A percentile compares a stretch with the other conserved stretches of the same genome.
Conservation (phyloP, 257 asterid species). For the Plantago major region DNA sequence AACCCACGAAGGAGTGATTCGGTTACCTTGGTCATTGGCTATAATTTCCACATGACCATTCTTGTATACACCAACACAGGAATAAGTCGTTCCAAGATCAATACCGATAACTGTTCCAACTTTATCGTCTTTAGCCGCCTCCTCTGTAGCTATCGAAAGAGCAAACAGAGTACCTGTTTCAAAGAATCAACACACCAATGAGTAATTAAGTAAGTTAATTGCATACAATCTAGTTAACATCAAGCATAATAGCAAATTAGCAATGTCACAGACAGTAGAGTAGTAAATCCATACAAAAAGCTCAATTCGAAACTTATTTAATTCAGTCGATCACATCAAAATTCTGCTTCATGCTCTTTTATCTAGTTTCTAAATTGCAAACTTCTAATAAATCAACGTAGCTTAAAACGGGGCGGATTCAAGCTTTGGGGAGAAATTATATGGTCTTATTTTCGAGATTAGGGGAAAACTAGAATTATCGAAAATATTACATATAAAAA, state of each 20-base stretch:
- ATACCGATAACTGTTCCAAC: conserved; percentile 73
- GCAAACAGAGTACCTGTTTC: conserved; percentile 51
- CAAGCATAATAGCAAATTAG: not conserved
- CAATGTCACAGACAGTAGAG: conserved; percentile 8
- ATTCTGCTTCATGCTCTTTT: too few species aligned
- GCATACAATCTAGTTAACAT: too few species aligned
- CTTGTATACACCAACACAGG: conserved; percentile 81
- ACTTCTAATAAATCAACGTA: too few species aligned
- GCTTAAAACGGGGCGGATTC: too few species aligned
- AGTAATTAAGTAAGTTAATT: conserved; percentile 10
- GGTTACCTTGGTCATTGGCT: conserved; percentile 79
- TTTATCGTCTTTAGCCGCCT: conserved; percentile 31
- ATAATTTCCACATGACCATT: conserved; percentile 69
- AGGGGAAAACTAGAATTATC: too few species aligned
- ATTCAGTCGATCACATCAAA: too few species aligned
- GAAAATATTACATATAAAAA: too few species aligned
- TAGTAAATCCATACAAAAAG: too few species aligned
- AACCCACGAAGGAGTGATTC: conserved; percentile 82
- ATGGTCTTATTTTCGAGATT: too few species aligned
- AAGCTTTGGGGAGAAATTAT: too few species aligned
- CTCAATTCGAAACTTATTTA: too few species aligned
- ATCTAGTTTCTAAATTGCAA: too few species aligned
- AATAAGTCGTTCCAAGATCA: conserved; percentile 72
- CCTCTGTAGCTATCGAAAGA: conserved; percentile 50
- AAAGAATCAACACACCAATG: not conserved